These are phyloP conservation scores for Metarhizium robertsii DNA, from an alignment of 2,329 filamentous ascomycete species.

Conservation along the genomic window DNA sequence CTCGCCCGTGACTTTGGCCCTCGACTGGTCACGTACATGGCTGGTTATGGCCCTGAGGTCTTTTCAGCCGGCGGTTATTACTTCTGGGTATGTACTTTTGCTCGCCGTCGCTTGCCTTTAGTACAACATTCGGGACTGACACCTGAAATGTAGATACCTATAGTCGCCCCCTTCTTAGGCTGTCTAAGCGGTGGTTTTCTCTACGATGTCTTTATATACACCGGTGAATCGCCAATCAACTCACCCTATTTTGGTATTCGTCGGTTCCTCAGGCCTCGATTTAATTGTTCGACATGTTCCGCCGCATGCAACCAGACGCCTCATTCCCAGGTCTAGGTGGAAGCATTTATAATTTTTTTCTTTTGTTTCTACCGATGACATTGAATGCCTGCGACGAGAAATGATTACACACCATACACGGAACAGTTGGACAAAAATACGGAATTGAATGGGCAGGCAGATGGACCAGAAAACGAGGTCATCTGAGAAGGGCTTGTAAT, in stretches of 20 bases:
- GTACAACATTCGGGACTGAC: conserved; percentile 3
- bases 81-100: conserved; percentile 49
- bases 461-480: too few species aligned
- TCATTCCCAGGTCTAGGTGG: conserved; percentile 14
- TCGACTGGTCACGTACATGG: conserved; percentile 53
- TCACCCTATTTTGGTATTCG: conserved; percentile 54
- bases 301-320: conserved; percentile 18
- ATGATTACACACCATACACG: not conserved
- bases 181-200: conserved; percentile 54
- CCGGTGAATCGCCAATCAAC: conserved; percentile 60
- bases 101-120: not conserved
- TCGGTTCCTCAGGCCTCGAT: conserved; percentile 30
- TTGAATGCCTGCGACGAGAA: not conserved
- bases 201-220: conserved; percentile 61
- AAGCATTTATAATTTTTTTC: not conserved
- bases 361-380: not conserved
- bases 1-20: conserved; percentile 64
- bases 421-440: not conserved
- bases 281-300: conserved; percentile 21
- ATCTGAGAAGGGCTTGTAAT: too few species aligned
- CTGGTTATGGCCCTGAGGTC: conserved; percentile 59
- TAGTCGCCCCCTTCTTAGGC: conserved; percentile 61
- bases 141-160: conserved; percentile 45
- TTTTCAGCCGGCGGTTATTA: conserved; percentile 62
- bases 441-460: not conserved